Percentiles rank a stretch among this genome's conserved stretches.
Conservation (phyloP, 441 rosid species). For the Erodium trifolium region DNA sequence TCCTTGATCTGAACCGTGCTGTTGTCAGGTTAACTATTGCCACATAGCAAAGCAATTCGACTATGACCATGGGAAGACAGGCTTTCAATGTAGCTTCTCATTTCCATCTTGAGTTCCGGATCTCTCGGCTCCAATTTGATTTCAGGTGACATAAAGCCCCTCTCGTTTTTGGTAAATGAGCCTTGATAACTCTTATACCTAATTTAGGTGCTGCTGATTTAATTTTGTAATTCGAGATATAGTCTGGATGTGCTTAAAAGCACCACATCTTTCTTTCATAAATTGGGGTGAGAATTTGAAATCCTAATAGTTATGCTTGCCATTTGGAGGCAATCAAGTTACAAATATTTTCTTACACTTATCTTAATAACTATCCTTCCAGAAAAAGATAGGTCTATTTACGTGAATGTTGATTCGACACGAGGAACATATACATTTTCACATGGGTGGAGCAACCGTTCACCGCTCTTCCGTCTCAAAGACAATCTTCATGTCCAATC, state of each 20-base stretch:
- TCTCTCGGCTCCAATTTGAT: neutral
- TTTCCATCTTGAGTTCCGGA: constrained; percentile 29
- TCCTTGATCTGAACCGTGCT: constrained; percentile 8
- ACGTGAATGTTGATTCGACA: too few species aligned
- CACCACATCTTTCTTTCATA: constrained; percentile 4
- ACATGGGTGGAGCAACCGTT: too few species aligned
- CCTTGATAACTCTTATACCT: constrained; percentile 4
- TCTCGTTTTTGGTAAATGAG: constrained; percentile 24
- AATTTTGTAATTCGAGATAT: neutral
- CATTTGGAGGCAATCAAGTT: neutral
- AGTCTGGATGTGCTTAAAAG: too few species aligned
- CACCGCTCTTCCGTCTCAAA: too few species aligned
- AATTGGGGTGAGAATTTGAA: constrained; percentile 10
- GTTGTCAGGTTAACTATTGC: constrained; percentile 76
- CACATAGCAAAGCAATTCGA: constrained; percentile 57
- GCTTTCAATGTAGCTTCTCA: constrained; percentile 58
- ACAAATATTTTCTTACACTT: neutral
- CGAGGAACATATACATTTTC: too few species aligned
- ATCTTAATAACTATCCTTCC: too few species aligned
- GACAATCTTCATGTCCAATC: too few species aligned
- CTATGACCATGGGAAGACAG: constrained; percentile 57
- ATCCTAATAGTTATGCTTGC: neutral
- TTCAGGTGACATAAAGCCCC: neutral
- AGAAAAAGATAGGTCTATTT: too few species aligned
- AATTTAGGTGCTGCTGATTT: neutral